Conservation (phyloP, 306 rosid species). For the Vigna hirtella region DNA sequence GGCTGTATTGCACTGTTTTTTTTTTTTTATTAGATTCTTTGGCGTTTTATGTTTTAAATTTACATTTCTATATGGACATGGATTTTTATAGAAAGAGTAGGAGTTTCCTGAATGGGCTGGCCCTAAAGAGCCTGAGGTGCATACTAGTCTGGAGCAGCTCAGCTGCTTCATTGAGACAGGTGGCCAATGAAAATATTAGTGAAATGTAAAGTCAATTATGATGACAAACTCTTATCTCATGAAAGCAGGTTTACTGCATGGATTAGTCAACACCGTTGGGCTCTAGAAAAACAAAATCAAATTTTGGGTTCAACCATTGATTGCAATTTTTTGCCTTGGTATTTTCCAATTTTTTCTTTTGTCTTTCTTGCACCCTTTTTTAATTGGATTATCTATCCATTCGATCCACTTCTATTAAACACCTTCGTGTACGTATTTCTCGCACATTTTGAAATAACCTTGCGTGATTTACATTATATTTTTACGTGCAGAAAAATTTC, state of each 20-base stretch:
- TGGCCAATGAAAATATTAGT: background rate
- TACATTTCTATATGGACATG: conserved; percentile 1
- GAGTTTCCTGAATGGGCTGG: conserved; percentile 6
- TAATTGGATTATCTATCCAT: background rate
- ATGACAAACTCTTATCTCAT: background rate
- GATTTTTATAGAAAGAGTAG: background rate
- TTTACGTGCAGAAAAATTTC: background rate
- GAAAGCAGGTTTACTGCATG: background rate
- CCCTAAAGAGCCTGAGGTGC: background rate
- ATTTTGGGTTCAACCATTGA: background rate
- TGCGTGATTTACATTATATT: too few species aligned
- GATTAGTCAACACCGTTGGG: background rate
- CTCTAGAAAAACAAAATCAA: background rate
- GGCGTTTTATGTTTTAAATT: background rate
- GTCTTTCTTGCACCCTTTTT: background rate
- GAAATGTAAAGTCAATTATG: background rate
- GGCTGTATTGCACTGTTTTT: conserved; percentile 17
- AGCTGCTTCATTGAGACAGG: conserved; percentile 13
- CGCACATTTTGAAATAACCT: too few species aligned
- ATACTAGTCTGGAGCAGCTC: background rate
- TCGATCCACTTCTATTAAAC: background rate
- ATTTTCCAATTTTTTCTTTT: background rate
- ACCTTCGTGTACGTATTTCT: background rate
- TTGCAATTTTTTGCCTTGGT: background rate
- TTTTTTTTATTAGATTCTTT: conserved; percentile 17